phyloP scores from a whole-genome alignment of 164 flowering plant species.

The Piper longum region DNA sequence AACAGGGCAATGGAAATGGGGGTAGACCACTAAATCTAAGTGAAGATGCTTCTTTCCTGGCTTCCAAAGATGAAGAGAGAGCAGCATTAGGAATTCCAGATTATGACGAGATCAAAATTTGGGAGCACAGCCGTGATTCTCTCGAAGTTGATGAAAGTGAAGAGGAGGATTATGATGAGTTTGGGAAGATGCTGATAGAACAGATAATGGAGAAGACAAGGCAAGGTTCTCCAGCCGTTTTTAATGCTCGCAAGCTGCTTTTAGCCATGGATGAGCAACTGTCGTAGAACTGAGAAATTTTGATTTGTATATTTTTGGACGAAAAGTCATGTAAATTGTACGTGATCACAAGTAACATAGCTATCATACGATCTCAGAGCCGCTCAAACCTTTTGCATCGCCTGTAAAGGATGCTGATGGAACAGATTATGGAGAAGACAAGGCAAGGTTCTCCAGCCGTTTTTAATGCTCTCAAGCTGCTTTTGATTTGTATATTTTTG shows the following conservation, averaged over 20 bases:
- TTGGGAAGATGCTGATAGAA: conserved; percentile 37
- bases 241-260: conserved; percentile 38
- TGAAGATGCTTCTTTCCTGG: conserved; percentile 3
- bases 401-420: conserved; percentile 23
- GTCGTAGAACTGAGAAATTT: conserved; percentile 3
- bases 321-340: neutral
- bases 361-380: neutral
- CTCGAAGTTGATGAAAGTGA: conserved; percentile 11
- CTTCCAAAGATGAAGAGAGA: conserved; percentile 1
- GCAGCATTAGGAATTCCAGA: neutral
- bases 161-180: conserved; percentile 31
- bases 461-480: conserved; percentile 35
- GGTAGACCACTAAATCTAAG: neutral
- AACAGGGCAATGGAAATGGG: conserved; percentile 3
- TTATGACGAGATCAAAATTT: conserved; percentile 2
- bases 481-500: conserved; percentile 6
- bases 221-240: conserved; percentile 45
- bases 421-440: conserved; percentile 54
- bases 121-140: conserved; percentile 4
- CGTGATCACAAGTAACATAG: neutral
- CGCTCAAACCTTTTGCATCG: neutral
- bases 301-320: neutral
- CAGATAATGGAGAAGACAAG: conserved; percentile 54
- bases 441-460: conserved; percentile 48
- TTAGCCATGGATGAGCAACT: conserved; percentile 24